Conservation (phyloP, 352 stramenopile species). For the Phytophthora sp. region DNA sequence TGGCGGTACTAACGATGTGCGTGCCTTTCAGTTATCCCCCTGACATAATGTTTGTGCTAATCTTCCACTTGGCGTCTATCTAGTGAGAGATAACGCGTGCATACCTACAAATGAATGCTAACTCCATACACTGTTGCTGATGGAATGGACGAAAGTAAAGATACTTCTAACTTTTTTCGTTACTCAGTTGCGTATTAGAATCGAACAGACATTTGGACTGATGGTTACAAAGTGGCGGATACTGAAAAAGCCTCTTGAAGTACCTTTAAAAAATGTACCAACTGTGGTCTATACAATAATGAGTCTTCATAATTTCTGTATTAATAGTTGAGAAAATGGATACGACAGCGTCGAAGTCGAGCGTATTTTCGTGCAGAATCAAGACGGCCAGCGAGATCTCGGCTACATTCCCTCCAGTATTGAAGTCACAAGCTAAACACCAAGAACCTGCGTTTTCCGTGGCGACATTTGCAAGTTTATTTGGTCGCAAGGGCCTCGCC, state of each 20-base stretch:
- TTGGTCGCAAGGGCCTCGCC: too few relatives aligned
- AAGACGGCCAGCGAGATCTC: too few relatives aligned
- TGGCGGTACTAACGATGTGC: background rate
- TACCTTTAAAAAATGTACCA: background rate
- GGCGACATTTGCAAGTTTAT: too few relatives aligned
- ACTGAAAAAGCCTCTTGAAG: background rate
- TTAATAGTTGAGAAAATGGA: background rate
- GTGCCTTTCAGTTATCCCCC: too few relatives aligned
- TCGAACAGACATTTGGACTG: too few relatives aligned
- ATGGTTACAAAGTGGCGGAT: too few relatives aligned
- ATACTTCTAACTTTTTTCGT: too few relatives aligned
- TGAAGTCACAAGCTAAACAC: too few relatives aligned
- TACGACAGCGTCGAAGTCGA: background rate
- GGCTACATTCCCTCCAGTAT: too few relatives aligned
- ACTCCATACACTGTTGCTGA: slow-evolving; percentile 7
- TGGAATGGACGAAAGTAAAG: background rate
- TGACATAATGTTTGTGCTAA: background rate
- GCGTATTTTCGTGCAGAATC: too few relatives aligned
- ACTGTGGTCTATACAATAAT: background rate
- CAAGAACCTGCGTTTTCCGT: too few relatives aligned
- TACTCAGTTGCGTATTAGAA: background rate
- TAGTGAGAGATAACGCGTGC: slow-evolving; percentile 8
- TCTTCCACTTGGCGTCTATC: slow-evolving; percentile 2
- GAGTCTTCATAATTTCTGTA: background rate
- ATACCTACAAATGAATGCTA: slow-evolving; percentile 14